Evolutionary conservation across 306 rosid species (phyloP), one percentile per base, ranked within the genome.

Genomic region (Dalbergia oliveri): DNA sequence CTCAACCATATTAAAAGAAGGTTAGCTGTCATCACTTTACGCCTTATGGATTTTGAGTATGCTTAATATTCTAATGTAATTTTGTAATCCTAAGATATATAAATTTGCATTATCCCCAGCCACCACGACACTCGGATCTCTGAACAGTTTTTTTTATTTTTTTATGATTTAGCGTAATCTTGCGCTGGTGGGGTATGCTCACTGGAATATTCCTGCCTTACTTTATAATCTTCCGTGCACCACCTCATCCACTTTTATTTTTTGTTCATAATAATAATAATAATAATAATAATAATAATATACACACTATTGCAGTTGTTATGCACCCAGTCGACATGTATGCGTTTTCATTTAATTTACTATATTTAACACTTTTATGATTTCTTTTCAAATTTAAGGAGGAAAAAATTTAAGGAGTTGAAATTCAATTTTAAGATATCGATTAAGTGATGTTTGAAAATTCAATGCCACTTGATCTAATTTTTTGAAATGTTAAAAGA

Each of bases 131-230:
- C 26, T 23, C 3, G n/a, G 26, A 63, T 41, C 16, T 75, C 5
- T 5, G n/a, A 68, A 65, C 23, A 8, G 1, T 21, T 21, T 21
- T 0, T n/a, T n/a, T n/a, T n/a, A 63, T 71, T 16, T 82, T 71
- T 33, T 37, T 3, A 69, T 8, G 44, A 43, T 44, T 63, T 70
- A 37, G 77, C 82, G 86, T 64, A 54, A 71, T 64, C 82, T 54
- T 23, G n/a, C 4, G 12, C n/a, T 0, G 19, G 76, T 43, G 58
- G 19, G 15, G 26, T 54, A 54, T 82, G 64, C 18, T n/a, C 3
- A 16, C 18, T n/a, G 8, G 79, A 72, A 83, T 83, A 83, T 83
- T 78, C 86, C 79, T 77, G 2, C 23, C 65, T 56, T 39, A 0
- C 73, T 56, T 53, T n/a, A 45, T 21, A 39, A 72, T 34, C 65